Base-by-base conservation (phyloP, 306 rosid genomes). In the Oxytropis ochrocephala region DNA sequence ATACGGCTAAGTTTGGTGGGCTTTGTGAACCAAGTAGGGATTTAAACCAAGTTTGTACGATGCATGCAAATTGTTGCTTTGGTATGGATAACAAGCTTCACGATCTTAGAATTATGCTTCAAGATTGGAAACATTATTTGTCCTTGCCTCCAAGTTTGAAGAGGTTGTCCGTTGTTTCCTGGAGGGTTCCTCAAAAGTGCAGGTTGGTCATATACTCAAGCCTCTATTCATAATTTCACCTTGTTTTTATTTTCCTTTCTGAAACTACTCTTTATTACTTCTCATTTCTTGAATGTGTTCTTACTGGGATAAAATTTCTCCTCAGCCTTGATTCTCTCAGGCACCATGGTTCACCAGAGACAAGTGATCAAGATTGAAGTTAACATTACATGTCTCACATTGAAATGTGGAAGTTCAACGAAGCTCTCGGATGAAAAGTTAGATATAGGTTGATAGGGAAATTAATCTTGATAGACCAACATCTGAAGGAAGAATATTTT, bases 101-200 rank as follows among this genome's bases (percentile, higher is more conserved):
- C 54, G 97, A 89, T 79, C 96, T 94, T 29, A 75, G 79, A 85
- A 72, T 91, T 48, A 80, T 94, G 96, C 87, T 94, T 61, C 88
- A 84, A 73, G 92, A 91, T 60, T 94, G 99, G 99, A 94, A 85
- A 74, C 78, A 61, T 38, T 94, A 81, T 79, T 73, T 87, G 83
- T 82, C 95, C 19, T 58, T 87, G 86, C 92, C 95, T 30, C 89
- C 85, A 43, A 81, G 75, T 67, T 75, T 81, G 82, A 91, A 87
- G 87, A 73, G 27, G 33, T 57, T 84, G 62, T 82, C 96, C 2
- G 67, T 68, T 62, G 67, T 82, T 24, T 73, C 89, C 17, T 94
- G 99, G 97, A 88, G 89, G 59, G 97, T 88, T 84, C 99, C 97
- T 27, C 91, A 88, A 42, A 84, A 87, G 36, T 94, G 99, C 97